These are phyloP conservation scores for Suillus alpinus DNA, from an alignment of 768 basidiomycete genomes.

Conservation along the genomic window DNA sequence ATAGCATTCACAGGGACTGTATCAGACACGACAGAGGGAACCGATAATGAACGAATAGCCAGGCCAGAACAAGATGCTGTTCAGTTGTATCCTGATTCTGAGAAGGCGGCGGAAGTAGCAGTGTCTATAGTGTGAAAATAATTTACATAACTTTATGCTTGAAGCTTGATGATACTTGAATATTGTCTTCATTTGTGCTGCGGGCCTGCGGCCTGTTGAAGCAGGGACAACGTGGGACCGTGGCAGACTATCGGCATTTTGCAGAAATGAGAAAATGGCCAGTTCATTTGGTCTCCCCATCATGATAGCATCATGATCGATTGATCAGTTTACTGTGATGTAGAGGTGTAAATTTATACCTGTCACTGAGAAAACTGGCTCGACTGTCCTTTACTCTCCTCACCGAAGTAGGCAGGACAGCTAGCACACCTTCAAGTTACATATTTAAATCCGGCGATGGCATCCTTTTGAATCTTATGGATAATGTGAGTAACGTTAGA, in stretches of 20 bases:
- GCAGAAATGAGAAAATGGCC: background rate
- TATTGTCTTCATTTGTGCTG: background rate
- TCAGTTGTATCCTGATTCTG: too few species aligned
- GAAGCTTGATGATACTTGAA: too few species aligned
- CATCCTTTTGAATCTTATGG: background rate
- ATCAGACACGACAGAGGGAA: background rate
- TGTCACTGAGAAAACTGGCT: too few species aligned
- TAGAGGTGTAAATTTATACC: too few species aligned
- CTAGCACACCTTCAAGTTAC: background rate
- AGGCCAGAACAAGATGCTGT: background rate
- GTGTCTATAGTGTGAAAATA: background rate
- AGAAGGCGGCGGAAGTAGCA: background rate
- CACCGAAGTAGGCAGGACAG: too few species aligned
- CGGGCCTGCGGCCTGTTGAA: background rate
- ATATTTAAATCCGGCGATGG: background rate
- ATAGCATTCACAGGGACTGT: background rate
- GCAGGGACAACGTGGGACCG: background rate
- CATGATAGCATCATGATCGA: too few species aligned
- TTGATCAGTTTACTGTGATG: too few species aligned
- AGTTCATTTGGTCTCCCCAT: too few species aligned
- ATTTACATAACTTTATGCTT: background rate
- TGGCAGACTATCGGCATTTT: background rate
- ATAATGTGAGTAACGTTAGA: background rate
- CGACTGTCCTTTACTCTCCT: too few species aligned
- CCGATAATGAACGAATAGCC: background rate